Conservation (phyloP, 2,329 filamentous ascomycete genomes). For the Colletotrichum limetticola region DNA sequence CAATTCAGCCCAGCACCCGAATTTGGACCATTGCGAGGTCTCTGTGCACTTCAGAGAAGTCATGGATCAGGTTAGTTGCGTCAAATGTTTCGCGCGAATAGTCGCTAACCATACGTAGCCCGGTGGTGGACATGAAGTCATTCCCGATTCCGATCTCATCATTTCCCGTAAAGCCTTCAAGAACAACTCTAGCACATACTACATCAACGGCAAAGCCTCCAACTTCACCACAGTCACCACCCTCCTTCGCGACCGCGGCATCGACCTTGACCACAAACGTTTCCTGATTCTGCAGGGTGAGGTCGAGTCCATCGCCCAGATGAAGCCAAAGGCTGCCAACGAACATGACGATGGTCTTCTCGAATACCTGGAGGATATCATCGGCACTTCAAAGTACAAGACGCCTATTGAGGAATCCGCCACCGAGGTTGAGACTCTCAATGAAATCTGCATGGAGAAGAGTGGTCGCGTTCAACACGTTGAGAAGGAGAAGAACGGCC, state of each 20-base stretch:
- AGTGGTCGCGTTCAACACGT: constrained; percentile 95
- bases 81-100: background rate
- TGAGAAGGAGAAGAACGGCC: constrained; percentile 91
- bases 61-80: constrained; percentile 75
- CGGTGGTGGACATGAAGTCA: constrained; percentile 74
- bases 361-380: constrained; percentile 98
- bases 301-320: constrained; percentile 98
- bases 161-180: constrained; percentile 95
- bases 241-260: constrained; percentile 85
- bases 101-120: constrained; percentile 59
- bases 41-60: constrained; percentile 97
- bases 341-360: constrained; percentile 97
- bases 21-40: constrained; percentile 92
- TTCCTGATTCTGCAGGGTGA: constrained; percentile 98
- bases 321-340: constrained; percentile 95
- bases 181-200: constrained; percentile 98
- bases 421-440: constrained; percentile 87
- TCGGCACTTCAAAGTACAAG: constrained; percentile 99
- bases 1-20: constrained; percentile 88
- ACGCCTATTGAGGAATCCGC: constrained; percentile 95
- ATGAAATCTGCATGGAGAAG: constrained; percentile 96
- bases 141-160: constrained; percentile 86
- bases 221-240: constrained; percentile 94
- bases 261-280: constrained; percentile 97
- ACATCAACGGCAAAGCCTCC: constrained; percentile 89